Evolutionary conservation across 805 yeast species (phyloP).

Genomic region (Saccharomyces mikatae): DNA sequence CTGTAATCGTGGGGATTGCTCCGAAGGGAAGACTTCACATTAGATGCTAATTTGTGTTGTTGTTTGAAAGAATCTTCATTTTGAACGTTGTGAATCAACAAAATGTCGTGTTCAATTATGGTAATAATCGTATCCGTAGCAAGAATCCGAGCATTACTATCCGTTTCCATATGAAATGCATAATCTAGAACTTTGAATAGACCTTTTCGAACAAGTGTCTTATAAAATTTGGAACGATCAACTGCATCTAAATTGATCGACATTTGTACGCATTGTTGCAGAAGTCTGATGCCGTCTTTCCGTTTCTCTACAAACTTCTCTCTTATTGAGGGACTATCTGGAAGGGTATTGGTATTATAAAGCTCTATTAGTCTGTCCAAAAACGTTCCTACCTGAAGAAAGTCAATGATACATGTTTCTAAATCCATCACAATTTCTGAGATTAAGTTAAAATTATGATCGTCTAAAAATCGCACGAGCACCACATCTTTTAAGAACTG

Average conservation of each 20-base stretch:
- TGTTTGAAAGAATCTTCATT: constrained; percentile 10
- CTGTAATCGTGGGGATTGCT: neutral
- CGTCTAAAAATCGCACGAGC: constrained; percentile 74
- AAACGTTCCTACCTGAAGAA: constrained; percentile 34
- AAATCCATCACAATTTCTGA: constrained; percentile 34
- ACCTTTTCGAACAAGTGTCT: constrained; percentile 56
- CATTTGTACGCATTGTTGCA: constrained; percentile 72
- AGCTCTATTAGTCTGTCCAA: constrained; percentile 50
- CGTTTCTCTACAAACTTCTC: constrained; percentile 25
- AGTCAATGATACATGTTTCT: constrained; percentile 29
- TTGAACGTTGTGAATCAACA: constrained; percentile 39
- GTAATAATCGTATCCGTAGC: constrained; percentile 77
- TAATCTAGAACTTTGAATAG: constrained; percentile 61
- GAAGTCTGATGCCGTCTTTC: constrained; percentile 65
- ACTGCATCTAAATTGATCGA: constrained; percentile 60
- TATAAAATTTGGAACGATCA: constrained; percentile 60
- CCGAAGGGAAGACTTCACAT: constrained; percentile 4
- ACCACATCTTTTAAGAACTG: constrained; percentile 84
- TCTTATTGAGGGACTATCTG: neutral
- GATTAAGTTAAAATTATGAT: constrained; percentile 60
- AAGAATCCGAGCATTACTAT: constrained; percentile 42
- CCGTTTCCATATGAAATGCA: constrained; percentile 50
- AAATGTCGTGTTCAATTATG: constrained; percentile 76
- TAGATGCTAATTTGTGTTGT: neutral
- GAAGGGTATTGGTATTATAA: constrained; percentile 30